These are phyloP conservation scores for Rhizoclosmatium sp. DNA, from an alignment of 192 early-diverging fungal species.

Conservation along the genomic window DNA sequence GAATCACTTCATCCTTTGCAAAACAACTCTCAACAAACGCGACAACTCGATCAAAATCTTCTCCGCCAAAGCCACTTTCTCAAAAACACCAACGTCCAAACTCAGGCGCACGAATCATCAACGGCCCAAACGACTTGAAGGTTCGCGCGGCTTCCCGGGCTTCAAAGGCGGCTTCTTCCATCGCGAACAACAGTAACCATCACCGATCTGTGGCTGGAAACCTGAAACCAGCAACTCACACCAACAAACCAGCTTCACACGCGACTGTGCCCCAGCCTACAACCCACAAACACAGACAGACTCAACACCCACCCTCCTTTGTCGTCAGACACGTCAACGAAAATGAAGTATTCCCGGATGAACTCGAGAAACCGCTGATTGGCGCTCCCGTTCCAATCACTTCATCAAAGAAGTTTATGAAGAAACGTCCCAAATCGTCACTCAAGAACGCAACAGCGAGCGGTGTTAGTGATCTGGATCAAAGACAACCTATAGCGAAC, in stretches of 20 bases:
- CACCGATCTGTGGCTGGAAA: too few relatives aligned
- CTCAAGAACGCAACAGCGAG: neutral
- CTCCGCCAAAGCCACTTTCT: neutral
- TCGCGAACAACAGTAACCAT: too few relatives aligned
- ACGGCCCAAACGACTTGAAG: neutral
- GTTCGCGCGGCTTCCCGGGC: too few relatives aligned
- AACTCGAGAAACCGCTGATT: neutral
- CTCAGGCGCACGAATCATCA: neutral
- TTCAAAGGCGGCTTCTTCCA: too few relatives aligned
- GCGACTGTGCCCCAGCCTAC: too few relatives aligned
- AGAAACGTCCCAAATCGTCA: neutral
- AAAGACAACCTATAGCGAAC: too few relatives aligned
- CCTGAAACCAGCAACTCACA: too few relatives aligned
- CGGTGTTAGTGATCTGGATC: too few relatives aligned
- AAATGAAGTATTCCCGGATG: neutral
- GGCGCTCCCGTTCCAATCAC: neutral
- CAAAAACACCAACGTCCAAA: neutral
- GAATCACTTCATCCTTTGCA: neutral
- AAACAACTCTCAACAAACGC: neutral
- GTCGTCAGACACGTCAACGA: constrained; percentile 2
- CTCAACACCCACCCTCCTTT: constrained; percentile 19
- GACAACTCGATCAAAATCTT: neutral
- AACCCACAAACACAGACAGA: constrained; percentile 17
- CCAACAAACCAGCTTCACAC: too few relatives aligned
- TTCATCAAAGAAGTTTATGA: neutral